Evolutionary conservation across 1,139 yeast genomes (phyloP).

Genomic region (Suhomyces wounanorum): DNA sequence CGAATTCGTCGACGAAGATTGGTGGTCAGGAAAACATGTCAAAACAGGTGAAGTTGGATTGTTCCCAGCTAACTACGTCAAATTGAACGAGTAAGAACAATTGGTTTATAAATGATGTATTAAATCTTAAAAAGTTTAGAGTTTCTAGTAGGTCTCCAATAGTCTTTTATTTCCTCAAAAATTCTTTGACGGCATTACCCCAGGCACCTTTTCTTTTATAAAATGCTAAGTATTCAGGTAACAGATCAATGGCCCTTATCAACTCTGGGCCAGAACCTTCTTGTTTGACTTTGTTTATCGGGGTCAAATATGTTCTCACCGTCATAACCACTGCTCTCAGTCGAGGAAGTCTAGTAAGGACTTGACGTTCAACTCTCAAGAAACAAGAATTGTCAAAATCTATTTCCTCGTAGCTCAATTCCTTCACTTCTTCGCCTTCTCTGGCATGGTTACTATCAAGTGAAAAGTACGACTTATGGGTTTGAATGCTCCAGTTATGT

Average conservation of each 20-base stretch:
- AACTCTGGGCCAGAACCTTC: slow-evolving; percentile 48
- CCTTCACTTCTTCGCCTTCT: slow-evolving; percentile 29
- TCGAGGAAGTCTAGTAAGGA: slow-evolving; percentile 40
- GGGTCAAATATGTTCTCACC: slow-evolving; percentile 44
- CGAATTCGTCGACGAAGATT: slow-evolving; percentile 88
- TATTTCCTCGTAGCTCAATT: slow-evolving; percentile 30
- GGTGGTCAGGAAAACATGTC: slow-evolving; percentile 89
- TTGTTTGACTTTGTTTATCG: slow-evolving; percentile 33
- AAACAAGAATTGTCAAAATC: slow-evolving; percentile 41
- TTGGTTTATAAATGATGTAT: not conserved
- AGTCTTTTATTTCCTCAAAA: not conserved
- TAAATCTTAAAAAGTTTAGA: not conserved
- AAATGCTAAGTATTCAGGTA: slow-evolving; percentile 58
- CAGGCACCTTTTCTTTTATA: slow-evolving; percentile 63
- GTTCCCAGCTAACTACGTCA: slow-evolving; percentile 90
- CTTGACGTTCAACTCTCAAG: slow-evolving; percentile 44
- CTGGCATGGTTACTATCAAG: slow-evolving; percentile 37
- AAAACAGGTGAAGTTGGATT: slow-evolving; percentile 72
- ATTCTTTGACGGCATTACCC: slow-evolving; percentile 64
- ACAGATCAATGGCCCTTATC: slow-evolving; percentile 56
- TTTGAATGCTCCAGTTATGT: slow-evolving; percentile 47
- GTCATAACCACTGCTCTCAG: slow-evolving; percentile 44
- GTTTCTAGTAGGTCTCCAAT: not conserved
- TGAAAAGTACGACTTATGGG: slow-evolving; percentile 31
- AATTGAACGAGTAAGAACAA: slow-evolving; percentile 28